Evolutionary conservation across 768 basidiomycete genomes (phyloP), one percentile per base, ranked within the genome.

Genomic region (Amyloporia xantha): DNA sequence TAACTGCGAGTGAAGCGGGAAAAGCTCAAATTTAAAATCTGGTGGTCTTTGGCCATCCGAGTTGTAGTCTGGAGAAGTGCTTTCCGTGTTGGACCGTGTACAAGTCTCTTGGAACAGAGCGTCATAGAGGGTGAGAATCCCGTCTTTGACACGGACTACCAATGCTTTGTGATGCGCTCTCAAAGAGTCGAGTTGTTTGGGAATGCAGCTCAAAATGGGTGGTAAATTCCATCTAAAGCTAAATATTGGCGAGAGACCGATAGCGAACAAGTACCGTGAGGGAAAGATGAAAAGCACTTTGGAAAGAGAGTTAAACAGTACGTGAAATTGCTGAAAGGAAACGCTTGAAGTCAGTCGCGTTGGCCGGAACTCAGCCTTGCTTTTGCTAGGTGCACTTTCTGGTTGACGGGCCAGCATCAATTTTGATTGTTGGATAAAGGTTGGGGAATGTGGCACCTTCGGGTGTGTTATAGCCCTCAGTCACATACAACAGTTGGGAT

Each of bases 1-100:
- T 84, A 84, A 81, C 83, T 80, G 82, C 80, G 78, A 84, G 83
- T 82, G 83, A 84, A 85, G 78, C 70, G 78, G 82, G 81, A 85
- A 78, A 70, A 82, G 80, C 82, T 83, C 82, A 83, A 84, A 81
- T 82, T 83, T 82, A 71, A 74, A 83, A 83, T 82, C 82, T 82
- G 82, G 75, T 71, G 61, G 74, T 70, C 51, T 50, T 50, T 41
- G 55, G 49, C 43, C 54, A 41, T 55, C 52, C 54, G 52, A 55
- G 58, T 57, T 53, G 51, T 55, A 58, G 47, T 81, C 79, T 83
- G 76, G 76, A 84, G 82, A 84, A 79, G 80, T 69, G 58, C 51
- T 58, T 51, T 51, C 50, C 44, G 81, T 76, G 76, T 71, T 73
- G 77, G 79, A 75, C 79, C 74, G 70, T 79, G 77, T 79, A 81